These are phyloP conservation scores for Microthyrium microscopicum DNA, from an alignment of 2,329 filamentous ascomycete genomes.

Conservation along the genomic window DNA sequence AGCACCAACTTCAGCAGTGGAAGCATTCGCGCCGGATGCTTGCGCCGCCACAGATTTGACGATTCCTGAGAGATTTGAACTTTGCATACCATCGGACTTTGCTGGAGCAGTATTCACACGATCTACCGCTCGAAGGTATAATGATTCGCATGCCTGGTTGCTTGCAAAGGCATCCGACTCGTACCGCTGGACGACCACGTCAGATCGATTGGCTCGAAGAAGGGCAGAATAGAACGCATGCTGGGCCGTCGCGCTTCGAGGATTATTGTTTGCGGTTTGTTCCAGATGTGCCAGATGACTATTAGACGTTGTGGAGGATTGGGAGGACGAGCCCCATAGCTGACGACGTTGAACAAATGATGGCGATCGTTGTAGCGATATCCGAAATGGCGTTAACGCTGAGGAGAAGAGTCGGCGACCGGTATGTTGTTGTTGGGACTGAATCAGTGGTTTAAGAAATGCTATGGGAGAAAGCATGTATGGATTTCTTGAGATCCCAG, in stretches of 20 bases:
- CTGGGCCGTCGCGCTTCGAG: slow-evolving; percentile 70
- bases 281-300: slow-evolving; percentile 69
- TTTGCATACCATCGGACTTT: slow-evolving; percentile 10
- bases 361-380: background rate
- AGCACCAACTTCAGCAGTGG: slow-evolving; percentile 37
- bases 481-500: too few species aligned
- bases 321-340: slow-evolving; percentile 22
- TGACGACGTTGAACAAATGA: slow-evolving; percentile 27
- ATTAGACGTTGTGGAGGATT: slow-evolving; percentile 22
- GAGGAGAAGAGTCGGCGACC: background rate
- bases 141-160: slow-evolving; percentile 59
- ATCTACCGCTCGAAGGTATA: slow-evolving; percentile 62
- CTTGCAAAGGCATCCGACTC: slow-evolving; percentile 71
- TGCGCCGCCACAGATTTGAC: slow-evolving; percentile 68
- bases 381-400: slow-evolving; percentile 1
- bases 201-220: slow-evolving; percentile 80
- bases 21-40: slow-evolving; percentile 48
- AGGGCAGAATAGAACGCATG: slow-evolving; percentile 89
- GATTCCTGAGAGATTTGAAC: slow-evolving; percentile 46
- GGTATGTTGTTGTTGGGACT: background rate
- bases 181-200: slow-evolving; percentile 81
- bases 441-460: too few species aligned
- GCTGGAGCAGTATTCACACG: slow-evolving; percentile 22
- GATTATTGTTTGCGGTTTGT: slow-evolving; percentile 84
- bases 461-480: too few species aligned